Evolutionary conservation across 2,329 filamentous ascomycete species (phyloP).

Genomic region (Fusarium sp.): DNA sequence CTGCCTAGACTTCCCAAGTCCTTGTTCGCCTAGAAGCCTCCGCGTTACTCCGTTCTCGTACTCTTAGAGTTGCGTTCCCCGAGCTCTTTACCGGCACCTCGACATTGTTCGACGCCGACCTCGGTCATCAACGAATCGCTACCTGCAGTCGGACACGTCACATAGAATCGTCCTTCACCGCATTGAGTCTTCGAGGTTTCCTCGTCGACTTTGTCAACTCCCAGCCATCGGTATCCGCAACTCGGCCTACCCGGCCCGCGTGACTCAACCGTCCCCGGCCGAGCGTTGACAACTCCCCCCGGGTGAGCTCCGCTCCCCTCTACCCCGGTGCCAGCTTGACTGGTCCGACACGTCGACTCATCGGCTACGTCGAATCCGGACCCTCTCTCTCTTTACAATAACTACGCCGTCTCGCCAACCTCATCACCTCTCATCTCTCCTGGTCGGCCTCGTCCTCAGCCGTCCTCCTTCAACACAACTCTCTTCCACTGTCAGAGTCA

Average conservation of each 20-base stretch:
- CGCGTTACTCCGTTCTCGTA: slow-evolving; percentile 26
- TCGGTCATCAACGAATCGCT: slow-evolving; percentile 33
- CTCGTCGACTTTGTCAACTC: slow-evolving; percentile 36
- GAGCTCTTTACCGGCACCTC: slow-evolving; percentile 13
- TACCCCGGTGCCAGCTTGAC: slow-evolving; percentile 48
- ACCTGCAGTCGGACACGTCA: slow-evolving; percentile 17
- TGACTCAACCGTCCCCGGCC: slow-evolving; percentile 45
- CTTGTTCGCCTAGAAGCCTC: slow-evolving; percentile 38
- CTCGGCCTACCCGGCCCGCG: slow-evolving; percentile 38
- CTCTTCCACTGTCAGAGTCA: slow-evolving; percentile 47
- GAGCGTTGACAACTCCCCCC: slow-evolving; percentile 44
- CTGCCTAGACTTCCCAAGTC: slow-evolving; percentile 37
- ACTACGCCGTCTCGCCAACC: slow-evolving; percentile 19
- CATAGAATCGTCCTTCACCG: slow-evolving; percentile 31
- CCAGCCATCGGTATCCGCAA: slow-evolving; percentile 28
- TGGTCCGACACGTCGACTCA: slow-evolving; percentile 50
- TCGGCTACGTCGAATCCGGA: slow-evolving; percentile 50
- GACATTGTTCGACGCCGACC: slow-evolving; percentile 20
- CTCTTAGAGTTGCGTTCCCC: slow-evolving; percentile 22
- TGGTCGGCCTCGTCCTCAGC: slow-evolving; percentile 51
- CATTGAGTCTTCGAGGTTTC: slow-evolving; percentile 49
- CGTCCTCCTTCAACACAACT: slow-evolving; percentile 36
- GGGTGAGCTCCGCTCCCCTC: slow-evolving; percentile 53
- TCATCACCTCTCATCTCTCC: slow-evolving; percentile 23
- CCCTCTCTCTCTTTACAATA: slow-evolving; percentile 17